phyloP scores from a whole-genome alignment of 352 stramenopile genomes.

The Pythium pyrilobum region DNA sequence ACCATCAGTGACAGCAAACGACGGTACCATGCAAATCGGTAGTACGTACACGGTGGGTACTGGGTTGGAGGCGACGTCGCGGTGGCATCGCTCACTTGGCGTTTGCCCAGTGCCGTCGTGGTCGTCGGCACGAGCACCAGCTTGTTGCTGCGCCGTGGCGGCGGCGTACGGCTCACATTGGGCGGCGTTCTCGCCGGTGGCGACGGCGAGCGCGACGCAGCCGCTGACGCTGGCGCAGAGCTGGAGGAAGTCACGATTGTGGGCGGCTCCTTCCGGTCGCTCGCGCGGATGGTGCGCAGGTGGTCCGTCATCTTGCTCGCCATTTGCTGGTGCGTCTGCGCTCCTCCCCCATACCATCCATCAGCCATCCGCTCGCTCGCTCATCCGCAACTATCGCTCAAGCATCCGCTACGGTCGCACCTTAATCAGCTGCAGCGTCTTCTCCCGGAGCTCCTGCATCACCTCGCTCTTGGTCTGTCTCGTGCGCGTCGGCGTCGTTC shows the following conservation, averaged over 20 bases:
- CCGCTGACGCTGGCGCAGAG: neutral
- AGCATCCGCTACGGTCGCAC: neutral
- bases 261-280: neutral
- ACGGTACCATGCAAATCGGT: no score
- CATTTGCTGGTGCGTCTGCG: constrained; percentile 11
- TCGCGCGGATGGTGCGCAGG: constrained; percentile 2
- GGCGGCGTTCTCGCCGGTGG: neutral
- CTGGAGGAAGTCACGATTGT: neutral
- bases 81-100: neutral
- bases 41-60: constrained; percentile 6
- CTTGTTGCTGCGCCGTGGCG: constrained; percentile 3
- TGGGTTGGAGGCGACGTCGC: neutral
- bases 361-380: neutral
- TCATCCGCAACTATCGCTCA: neutral
- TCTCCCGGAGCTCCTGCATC: constrained; percentile 14
- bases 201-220: constrained; percentile 3
- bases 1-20: no score
- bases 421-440: constrained; percentile 8
- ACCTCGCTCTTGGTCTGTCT: constrained; percentile 7
- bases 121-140: constrained; percentile 9
- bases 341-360: neutral
- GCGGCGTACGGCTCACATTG: neutral
- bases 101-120: constrained; percentile 9
- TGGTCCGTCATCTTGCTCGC: constrained; percentile 11
- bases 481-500: neutral